Base-by-base conservation (phyloP, 768 basidiomycete species). In the Suillus luteus region DNA sequence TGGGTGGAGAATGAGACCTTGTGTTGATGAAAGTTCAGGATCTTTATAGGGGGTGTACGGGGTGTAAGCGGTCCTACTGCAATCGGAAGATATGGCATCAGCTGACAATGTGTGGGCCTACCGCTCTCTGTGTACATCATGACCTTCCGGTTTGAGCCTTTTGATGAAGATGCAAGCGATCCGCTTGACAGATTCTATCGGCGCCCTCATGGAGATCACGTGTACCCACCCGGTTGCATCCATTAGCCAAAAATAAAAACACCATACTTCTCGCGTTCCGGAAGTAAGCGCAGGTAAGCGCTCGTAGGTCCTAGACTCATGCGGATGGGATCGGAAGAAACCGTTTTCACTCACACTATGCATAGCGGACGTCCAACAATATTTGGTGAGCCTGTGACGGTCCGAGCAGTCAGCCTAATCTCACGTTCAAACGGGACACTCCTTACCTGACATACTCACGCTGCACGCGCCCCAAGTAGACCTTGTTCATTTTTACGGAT, bases 21-120 rank as follows among this genome's bases (percentile, higher is more conserved):
- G 11, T 5, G 12, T n/a, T 15, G 55, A 35, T 4, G 19, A 41
- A 24, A 62, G 14, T 59, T 24, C 55, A 60, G 54, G 24, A 62
- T 24, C 60, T 72, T 73, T 73, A 74, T 73, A 71, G 38, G 33
- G 33, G 24, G 40, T 3, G 22, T 31, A 41, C 58, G 24, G 62
- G 52, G 64, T 55, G 46, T 43, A 59, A 59, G 49, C 58, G 63
- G 58, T 17, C 41, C 19, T 59, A 27, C 62, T 54, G 10, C 19
- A 46, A 66, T 35, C 31, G 62, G 61, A 65, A 55, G 15, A 46
- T 9, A 55, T 63, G 27, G 8, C 33, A 59, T 70, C 69, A 71
- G 59, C 67, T 70, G 69, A 68, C 60, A 11, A 31, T 6, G 19
- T 64, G 65, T 44, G 62, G 33, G 46, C 55, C 49, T 41, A 17